These are phyloP conservation scores for Thelonectria olida DNA, from an alignment of 2,329 filamentous ascomycete species.

Conservation along the genomic window DNA sequence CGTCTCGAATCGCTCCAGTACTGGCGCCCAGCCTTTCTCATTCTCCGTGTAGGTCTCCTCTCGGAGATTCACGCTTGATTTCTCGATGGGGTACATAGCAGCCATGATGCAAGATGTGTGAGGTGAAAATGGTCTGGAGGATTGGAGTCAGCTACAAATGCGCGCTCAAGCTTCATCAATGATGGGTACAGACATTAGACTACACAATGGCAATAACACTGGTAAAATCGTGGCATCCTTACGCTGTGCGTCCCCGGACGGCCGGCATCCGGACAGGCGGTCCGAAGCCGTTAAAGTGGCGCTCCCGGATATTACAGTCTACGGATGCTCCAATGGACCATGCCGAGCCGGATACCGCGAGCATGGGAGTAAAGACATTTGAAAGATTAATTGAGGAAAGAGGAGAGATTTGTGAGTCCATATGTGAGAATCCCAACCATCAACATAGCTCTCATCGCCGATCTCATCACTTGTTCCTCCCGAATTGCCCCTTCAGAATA, in stretches of 20 bases:
- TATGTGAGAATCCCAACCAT: no score
- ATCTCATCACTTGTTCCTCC: no score
- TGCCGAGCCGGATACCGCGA: background rate
- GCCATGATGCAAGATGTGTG: background rate
- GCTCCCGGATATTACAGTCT: background rate
- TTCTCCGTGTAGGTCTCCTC: constrained; percentile 7
- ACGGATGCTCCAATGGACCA: background rate
- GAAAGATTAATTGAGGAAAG: background rate
- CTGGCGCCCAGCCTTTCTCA: constrained; percentile 6
- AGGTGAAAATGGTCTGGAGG: background rate
- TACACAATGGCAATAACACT: background rate
- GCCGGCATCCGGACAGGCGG: background rate
- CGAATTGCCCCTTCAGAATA: background rate
- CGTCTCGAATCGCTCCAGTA: constrained; percentile 41
- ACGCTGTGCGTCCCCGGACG: background rate
- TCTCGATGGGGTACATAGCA: constrained; percentile 1
- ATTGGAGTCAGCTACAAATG: no score
- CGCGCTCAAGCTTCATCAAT: background rate
- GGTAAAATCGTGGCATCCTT: background rate
- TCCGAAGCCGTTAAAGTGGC: background rate
- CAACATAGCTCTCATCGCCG: background rate
- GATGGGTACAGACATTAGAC: background rate
- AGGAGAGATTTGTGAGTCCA: background rate
- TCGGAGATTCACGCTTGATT: constrained; percentile 5
- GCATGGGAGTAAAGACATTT: background rate